Conservation (phyloP, 2,329 filamentous ascomycete genomes). For the Penicillium verrucosum region DNA sequence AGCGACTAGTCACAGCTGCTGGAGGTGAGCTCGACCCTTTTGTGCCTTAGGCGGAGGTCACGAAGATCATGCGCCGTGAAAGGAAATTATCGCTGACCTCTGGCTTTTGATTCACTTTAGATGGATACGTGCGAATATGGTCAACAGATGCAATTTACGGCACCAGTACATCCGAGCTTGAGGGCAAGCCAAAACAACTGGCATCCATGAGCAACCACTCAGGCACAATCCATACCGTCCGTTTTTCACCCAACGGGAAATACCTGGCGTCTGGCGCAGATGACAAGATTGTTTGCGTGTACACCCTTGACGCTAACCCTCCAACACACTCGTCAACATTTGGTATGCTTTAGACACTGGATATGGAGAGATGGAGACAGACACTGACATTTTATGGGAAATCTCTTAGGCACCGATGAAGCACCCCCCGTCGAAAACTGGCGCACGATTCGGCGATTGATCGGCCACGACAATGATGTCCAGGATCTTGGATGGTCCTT, state of each 20-base stretch:
- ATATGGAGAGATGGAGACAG: conserved; percentile 1
- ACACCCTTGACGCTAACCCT: conserved; percentile 79
- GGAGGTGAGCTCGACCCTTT: conserved; percentile 61
- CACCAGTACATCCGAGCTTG: conserved; percentile 67
- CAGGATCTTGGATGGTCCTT: conserved; percentile 97
- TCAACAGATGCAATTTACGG: conserved; percentile 91
- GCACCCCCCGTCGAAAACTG: conserved; percentile 94
- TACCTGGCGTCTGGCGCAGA: conserved; percentile 96
- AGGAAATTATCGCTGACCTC: conserved; percentile 7
- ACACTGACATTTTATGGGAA: conserved; percentile 10
- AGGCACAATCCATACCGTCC: conserved; percentile 93
- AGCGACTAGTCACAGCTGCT: conserved; percentile 85
- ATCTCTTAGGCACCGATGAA: conserved; percentile 68
- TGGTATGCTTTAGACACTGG: conserved; percentile 52
- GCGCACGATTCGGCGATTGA: conserved; percentile 89
- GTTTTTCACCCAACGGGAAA: conserved; percentile 91
- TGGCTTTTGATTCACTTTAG: conserved; percentile 42
- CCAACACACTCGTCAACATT: conserved; percentile 75
- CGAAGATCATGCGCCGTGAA: not conserved
- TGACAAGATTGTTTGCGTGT: conserved; percentile 98
- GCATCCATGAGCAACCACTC: conserved; percentile 98
- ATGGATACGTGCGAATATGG: conserved; percentile 97
- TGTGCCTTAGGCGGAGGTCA: not conserved
- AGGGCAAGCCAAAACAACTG: conserved; percentile 79
- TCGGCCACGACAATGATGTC: conserved; percentile 97